Base-by-base conservation (phyloP, 306 rosid species). In the Rubus idaeus region DNA sequence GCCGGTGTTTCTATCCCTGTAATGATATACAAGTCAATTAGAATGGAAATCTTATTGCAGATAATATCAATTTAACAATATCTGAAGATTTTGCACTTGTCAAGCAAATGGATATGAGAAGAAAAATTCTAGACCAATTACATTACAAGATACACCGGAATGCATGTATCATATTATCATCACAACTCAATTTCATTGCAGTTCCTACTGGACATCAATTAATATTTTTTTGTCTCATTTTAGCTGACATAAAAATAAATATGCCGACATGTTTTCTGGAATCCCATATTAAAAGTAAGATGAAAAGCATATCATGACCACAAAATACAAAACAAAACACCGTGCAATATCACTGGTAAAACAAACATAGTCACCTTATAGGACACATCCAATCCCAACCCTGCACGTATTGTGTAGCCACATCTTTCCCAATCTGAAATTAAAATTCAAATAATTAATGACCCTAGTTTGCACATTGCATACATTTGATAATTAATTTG, bases 321-420 rank as follows among this genome's bases (percentile, higher is more conserved):
- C 37, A 63, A 57, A 8, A 35, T 16, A 16, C 26, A 6, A 81
- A 71, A n/a, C 10, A 70, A 26, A 49, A 65, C 81, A 75, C 55
- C 46, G 30, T 39, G 46, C 52, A 70, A 77, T 73, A 49, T 49
- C 74, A 70, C 20, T 45, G 20, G 46, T 61, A 67, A 77, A 46
- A 74, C 52, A 77, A 46, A 74, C 52, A 70, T 68, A 77, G 79
- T 89, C 87, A 94, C 98, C 98, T 94, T 88, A 94, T 94, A 78
- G 98, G 98, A 88, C 91, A 84, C 74, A 94, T 91, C 98, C 97
- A 91, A 81, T 94, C 97, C 98, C 98, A 94, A 61, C 98, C 98
- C 84, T 94, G 86, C 64, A 94, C 97, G 76, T 94, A 94, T 57
- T 94, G 98, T 40, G 98, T 75, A 62, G 98, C 83, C 56, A 94